Base-by-base conservation (phyloP, 495 filamentous ascomycete species). In the Lasiosphaeria hispida region DNA sequence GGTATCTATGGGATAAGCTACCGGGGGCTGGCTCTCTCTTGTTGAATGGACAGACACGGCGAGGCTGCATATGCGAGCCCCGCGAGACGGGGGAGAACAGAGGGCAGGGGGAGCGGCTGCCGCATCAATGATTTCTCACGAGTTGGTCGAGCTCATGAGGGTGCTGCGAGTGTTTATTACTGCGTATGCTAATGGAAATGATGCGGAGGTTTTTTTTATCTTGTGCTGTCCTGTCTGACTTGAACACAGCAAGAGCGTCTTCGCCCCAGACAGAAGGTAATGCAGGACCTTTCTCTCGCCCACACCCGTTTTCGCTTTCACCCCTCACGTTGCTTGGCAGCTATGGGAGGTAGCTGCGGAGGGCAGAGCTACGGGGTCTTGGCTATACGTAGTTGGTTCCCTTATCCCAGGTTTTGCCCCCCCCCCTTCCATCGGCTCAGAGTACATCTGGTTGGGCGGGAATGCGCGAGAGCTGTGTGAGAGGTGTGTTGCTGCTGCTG, bases 51-150 rank as follows among this genome's bases (percentile, higher is more conserved):
- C 8, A 36, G 14, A 9, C 8, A 36, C 10, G 47, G 48, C 39
- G 61, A 58, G 61, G 61, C 52, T 57, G 61, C 61, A 63, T 63
- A 63, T 63, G 61, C 61, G 57, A 53, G 57, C 57, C 57, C 51
- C 53, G 53, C 48, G 49, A 36, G 13, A 19, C 18, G 43, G 34
- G 35, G 17, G 17, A 37, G 14, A 23, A 15, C 17, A 23, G 30
- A 43, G 41, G 13, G 3, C 13, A 42, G 39, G 10, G 39, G 39
- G 10, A 42, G n/a, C n/a, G 5, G 23, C 23, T 30, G 23, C 23
- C 5, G 23, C 5, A 30, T 30, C 23, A 30, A 30, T 30, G 23
- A 5, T 30, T 30, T 30, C 23, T 30, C 23, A 30, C 23, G 23
- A 30, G 2, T 30, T 30, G 5, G 23, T 30, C 2, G 23, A 2